These are phyloP conservation scores for Claviceps quebecensis DNA, from an alignment of 2,329 filamentous ascomycete genomes.

Conservation along the genomic window DNA sequence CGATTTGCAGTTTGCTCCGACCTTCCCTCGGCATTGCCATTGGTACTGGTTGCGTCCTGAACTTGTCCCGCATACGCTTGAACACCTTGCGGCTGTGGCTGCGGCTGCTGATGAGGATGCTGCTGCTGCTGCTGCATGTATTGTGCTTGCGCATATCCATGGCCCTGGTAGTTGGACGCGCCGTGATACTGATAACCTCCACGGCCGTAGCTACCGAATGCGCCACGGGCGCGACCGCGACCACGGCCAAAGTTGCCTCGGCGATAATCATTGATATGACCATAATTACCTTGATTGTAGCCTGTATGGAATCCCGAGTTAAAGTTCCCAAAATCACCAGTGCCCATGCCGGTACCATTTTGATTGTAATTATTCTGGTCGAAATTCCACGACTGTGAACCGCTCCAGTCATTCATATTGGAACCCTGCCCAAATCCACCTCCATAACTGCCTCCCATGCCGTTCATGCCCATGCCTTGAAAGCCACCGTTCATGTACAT, in stretches of 20 bases:
- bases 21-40: conserved; percentile 14
- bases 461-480: conserved; percentile 63
- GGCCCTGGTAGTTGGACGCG: conserved; percentile 23
- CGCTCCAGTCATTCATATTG: conserved; percentile 71
- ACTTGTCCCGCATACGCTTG: conserved; percentile 7
- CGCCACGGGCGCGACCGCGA: conserved; percentile 52
- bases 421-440: conserved; percentile 46
- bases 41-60: conserved; percentile 10
- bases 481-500: conserved; percentile 71
- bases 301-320: conserved; percentile 66
- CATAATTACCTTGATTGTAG: conserved; percentile 75
- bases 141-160: conserved; percentile 17
- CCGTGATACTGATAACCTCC: conserved; percentile 31
- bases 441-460: conserved; percentile 59
- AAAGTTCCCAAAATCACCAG: conserved; percentile 68
- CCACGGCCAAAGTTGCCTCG: conserved; percentile 52
- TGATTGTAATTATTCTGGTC: conserved; percentile 82
- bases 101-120: not conserved
- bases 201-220: conserved; percentile 40
- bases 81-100: conserved; percentile 6
- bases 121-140: conserved; percentile 14
- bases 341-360: conserved; percentile 70
- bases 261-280: conserved; percentile 68
- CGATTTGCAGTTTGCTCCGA: conserved; percentile 9
- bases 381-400: conserved; percentile 71